Conservation (phyloP, 169 alveolate genomes). For the Perkinsus marinus region DNA sequence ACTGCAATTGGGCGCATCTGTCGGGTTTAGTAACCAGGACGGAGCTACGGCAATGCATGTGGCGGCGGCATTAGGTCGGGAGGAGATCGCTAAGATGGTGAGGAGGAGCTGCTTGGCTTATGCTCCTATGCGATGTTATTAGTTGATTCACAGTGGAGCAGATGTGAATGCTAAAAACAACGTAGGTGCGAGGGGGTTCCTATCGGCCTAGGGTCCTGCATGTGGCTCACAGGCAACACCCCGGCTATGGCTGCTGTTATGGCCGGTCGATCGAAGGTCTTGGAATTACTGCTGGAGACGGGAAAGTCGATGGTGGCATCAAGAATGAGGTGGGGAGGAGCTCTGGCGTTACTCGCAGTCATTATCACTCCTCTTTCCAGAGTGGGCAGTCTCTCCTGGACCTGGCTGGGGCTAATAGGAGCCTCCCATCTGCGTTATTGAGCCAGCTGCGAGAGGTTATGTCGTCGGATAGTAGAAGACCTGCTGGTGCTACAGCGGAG, state of each 20-base stretch:
- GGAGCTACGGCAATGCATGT: neutral
- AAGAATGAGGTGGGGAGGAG: neutral
- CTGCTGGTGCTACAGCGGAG: neutral
- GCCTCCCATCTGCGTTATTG: neutral
- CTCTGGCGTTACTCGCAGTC: too few species aligned
- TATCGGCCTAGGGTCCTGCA: too few species aligned
- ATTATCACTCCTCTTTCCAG: neutral
- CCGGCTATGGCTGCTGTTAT: neutral
- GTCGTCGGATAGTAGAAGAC: neutral
- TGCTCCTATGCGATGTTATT: neutral
- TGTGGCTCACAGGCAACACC: neutral
- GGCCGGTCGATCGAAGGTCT: neutral
- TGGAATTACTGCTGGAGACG: neutral
- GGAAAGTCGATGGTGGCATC: neutral
- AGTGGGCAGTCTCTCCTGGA: neutral
- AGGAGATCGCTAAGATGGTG: neutral
- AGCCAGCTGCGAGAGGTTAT: too few species aligned
- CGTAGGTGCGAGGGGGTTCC: neutral
- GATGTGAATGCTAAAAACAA: neutral
- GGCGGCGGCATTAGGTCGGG: neutral
- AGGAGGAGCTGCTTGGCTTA: neutral
- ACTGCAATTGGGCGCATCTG: neutral
- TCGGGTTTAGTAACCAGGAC: neutral
- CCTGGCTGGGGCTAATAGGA: neutral
- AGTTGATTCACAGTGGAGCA: neutral